A percentile compares a stretch with the other conserved stretches of the same genome.
These are phyloP conservation scores for Mortierella polycephala DNA, from an alignment of 371 early-diverging fungal genomes.

Conservation along the genomic window DNA sequence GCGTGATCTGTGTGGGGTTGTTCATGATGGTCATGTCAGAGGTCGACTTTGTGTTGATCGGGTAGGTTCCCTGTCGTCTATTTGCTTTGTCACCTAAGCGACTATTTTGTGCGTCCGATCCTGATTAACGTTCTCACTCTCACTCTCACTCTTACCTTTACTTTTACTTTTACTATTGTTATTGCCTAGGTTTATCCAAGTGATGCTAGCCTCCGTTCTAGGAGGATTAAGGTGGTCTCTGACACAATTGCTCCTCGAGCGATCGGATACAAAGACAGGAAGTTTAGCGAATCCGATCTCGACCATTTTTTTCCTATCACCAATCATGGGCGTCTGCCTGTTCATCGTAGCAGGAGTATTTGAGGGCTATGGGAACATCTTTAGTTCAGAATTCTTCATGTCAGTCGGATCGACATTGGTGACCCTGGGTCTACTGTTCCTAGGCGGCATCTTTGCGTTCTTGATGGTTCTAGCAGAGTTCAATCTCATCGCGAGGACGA, in stretches of 20 bases:
- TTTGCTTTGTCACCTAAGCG: too few relatives aligned
- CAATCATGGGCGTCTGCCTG: conserved; percentile 77
- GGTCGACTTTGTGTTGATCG: conserved; percentile 77
- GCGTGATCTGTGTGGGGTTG: conserved; percentile 83
- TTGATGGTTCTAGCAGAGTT: conserved; percentile 75
- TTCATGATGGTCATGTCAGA: conserved; percentile 87
- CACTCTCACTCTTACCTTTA: not conserved
- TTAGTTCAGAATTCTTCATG: conserved; percentile 37
- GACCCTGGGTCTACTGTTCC: conserved; percentile 43
- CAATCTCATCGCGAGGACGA: conserved; percentile 70
- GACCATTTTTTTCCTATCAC: conserved; percentile 80
- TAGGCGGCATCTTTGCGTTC: conserved; percentile 72
- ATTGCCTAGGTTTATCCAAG: conserved; percentile 62
- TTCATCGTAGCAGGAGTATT: conserved; percentile 70
- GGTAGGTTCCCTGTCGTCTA: conserved; percentile 51
- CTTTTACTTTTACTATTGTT: not conserved
- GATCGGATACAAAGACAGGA: conserved; percentile 53
- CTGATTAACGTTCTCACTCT: not conserved
- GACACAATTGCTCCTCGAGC: conserved; percentile 72
- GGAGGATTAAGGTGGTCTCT: conserved; percentile 75
- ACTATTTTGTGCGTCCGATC: too few relatives aligned
- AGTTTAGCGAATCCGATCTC: conserved; percentile 75
- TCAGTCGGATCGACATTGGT: conserved; percentile 24
- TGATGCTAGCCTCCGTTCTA: conserved; percentile 69
- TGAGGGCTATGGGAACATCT: conserved; percentile 68